Evolutionary conservation across 2,329 filamentous ascomycete species (phyloP).

Genomic region (Cadophora sp.): DNA sequence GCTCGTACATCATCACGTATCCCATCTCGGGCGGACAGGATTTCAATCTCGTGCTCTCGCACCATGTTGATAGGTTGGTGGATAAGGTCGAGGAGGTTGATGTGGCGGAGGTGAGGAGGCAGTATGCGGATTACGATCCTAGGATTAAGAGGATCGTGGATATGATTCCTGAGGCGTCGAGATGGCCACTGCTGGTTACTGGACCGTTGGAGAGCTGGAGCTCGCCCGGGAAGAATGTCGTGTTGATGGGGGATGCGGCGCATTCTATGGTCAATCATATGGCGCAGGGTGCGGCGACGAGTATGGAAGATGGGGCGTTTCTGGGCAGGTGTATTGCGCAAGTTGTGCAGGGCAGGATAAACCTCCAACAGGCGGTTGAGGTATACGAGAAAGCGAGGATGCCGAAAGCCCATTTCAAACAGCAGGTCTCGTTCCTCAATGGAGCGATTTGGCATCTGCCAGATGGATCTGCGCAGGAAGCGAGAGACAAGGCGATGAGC

Average conservation of each 20-base stretch:
- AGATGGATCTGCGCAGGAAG: slow-evolving; percentile 44
- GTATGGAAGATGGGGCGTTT: slow-evolving; percentile 53
- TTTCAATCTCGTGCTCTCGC: slow-evolving; percentile 52
- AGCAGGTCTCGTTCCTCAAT: slow-evolving; percentile 50
- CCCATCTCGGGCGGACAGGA: slow-evolving; percentile 48
- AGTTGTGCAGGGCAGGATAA: slow-evolving; percentile 46
- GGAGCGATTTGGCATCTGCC: slow-evolving; percentile 47
- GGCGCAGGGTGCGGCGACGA: slow-evolving; percentile 53
- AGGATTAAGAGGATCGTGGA: slow-evolving; percentile 49
- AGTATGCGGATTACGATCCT: slow-evolving; percentile 51
- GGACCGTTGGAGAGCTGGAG: slow-evolving; percentile 51
- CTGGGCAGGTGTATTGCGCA: slow-evolving; percentile 47
- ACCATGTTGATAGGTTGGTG: slow-evolving; percentile 47
- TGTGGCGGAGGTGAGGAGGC: slow-evolving; percentile 48
- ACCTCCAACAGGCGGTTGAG: slow-evolving; percentile 45
- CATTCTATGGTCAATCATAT: slow-evolving; percentile 52
- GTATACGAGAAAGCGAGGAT: slow-evolving; percentile 51
- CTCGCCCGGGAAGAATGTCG: slow-evolving; percentile 49
- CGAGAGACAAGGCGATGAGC: slow-evolving; percentile 47
- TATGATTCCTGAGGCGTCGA: slow-evolving; percentile 30
- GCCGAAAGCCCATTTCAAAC: slow-evolving; percentile 50
- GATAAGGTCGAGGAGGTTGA: slow-evolving; percentile 46
- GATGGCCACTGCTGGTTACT: slow-evolving; percentile 53
- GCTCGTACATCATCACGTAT: slow-evolving; percentile 52
- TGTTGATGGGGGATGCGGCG: slow-evolving; percentile 52